A percentile compares a stretch with the other conserved stretches of the same genome.
Conservation (phyloP, 2,329 filamentous ascomycete species). For the Pseudogymnoascus sp. region DNA sequence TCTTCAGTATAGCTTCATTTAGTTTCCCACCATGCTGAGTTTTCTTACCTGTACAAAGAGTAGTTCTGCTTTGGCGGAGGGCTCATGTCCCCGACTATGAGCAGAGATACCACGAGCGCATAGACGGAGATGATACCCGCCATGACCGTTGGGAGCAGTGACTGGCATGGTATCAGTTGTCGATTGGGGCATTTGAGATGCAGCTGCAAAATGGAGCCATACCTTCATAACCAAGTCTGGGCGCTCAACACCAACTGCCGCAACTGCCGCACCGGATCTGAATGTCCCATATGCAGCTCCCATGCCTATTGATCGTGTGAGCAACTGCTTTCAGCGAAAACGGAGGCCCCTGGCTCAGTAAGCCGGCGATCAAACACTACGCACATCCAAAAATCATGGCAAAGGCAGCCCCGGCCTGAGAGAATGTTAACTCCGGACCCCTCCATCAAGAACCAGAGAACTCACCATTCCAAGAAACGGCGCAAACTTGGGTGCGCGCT, state of each 20-base stretch:
- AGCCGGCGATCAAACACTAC: neutral
- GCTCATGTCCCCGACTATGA: neutral
- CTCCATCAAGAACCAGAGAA: neutral
- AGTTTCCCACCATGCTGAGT: neutral
- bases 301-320: neutral
- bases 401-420: neutral
- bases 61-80: neutral
- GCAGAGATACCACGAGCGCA: neutral
- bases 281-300: neutral
- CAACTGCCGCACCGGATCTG: neutral
- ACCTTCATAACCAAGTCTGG: conserved; percentile 1
- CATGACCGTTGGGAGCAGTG: neutral
- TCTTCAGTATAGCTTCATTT: neutral
- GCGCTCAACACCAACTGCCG: neutral
- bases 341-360: neutral
- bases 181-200: neutral
- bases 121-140: conserved; percentile 2
- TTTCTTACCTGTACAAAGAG: neutral
- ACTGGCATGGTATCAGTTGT: neutral
- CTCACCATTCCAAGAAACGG: neutral
- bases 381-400: conserved; percentile 5
- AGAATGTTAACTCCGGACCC: neutral
- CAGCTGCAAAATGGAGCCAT: neutral
- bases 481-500: neutral
- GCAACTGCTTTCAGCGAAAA: neutral